Evolutionary conservation across 306 rosid species (phyloP), one percentile per base, ranked within the genome.

Genomic region (Oxytropis ochrocephala): DNA sequence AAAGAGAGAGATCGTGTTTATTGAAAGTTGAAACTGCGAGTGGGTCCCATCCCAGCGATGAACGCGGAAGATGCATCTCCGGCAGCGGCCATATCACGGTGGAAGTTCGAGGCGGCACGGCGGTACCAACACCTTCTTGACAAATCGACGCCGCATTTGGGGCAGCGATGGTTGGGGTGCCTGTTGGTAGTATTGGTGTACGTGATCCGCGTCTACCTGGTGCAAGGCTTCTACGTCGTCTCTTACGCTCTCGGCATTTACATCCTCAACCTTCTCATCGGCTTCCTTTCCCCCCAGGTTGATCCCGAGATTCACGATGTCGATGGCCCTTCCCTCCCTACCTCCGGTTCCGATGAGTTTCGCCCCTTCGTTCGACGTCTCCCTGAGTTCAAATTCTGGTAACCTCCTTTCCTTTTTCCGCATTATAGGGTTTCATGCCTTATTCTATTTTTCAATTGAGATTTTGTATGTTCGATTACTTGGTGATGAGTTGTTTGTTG

Each of bases 311-410:
- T 85, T 83, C 81, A 59, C 33, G 83, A 85, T 60, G 61, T 87
- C 38, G 89, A 85, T 3, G 97, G 97, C 7, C 96, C 98, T 35
- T 52, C 84, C 6, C 96, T 93, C 9, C 98, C 98, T 2, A 81
- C 95, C 30, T 66, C 91, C 38, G 85, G 85, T 49, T 85, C 96
- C 59, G 96, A 92, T 48, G 96, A 92, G 78, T 92, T 90, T 58
- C 98, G 98, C 9, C 98, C 98, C 38, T 93, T 93, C 53, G 96
- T 93, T 76, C 98, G 98, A 32, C 88, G 98, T 52, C 87, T 93
- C 11, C 98, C 98, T 0, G 96, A 93, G 84, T 93, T 93, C 80
- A 93, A 93, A 64, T 90, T 93, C 96, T 93, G 96, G 98, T 93
- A 69, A 21, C 7, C 14, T 41, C 18, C 44, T 19, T 69, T 8